Base-by-base conservation (phyloP, 169 alveolate genomes). In the Eimeria sp. region DNA sequence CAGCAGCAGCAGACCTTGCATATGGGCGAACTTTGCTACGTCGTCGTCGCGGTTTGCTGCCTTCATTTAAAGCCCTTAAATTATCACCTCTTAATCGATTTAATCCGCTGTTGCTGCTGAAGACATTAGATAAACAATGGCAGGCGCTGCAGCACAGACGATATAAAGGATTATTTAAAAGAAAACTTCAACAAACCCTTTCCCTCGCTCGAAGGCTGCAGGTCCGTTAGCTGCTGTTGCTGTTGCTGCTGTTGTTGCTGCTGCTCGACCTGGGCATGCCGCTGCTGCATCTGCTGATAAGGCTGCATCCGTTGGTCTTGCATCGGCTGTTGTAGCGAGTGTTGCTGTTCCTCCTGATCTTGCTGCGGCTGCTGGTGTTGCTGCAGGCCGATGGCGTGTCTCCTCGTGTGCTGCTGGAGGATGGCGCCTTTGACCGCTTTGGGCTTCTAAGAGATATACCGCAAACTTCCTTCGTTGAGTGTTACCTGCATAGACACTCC, bases 381-480 rank as follows among this genome's bases (percentile, higher is more conserved):
- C 65, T 78, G 89, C 89, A 78, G 89, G 58, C 89, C 45, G 89
- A 78, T 58, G 89, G 89, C 11, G 89, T 78, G 18, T 40, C 67
- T 47, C 57, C 89, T 27, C 27, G 30, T 18, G 47, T 47, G 65
- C 58, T 78, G 47, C 89, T 78, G 65, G 89, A 40, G 14, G 89
- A 78, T 6, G 89, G 89, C 9, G 89, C 43, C 9, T 40, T 78
- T 47, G 89, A 78, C 65, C 58, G 65, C 67, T 78, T 13, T 30
- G 89, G 89, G 16, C 30, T 78, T 18, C 47, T 78, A 30, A 18
- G 65, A 10, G 30, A 47, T 40, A 13, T 78, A 5, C 89, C 89
- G 30, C 7, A 78, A 13, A 78, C 89, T 11, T 43, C 43, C 14
- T 78, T n/a, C 65, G 89, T 78, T 11, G 20, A 30, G 16, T 6